Conservation (phyloP, 2,329 filamentous ascomycete genomes). For the Zasmidium citrigriseum region DNA sequence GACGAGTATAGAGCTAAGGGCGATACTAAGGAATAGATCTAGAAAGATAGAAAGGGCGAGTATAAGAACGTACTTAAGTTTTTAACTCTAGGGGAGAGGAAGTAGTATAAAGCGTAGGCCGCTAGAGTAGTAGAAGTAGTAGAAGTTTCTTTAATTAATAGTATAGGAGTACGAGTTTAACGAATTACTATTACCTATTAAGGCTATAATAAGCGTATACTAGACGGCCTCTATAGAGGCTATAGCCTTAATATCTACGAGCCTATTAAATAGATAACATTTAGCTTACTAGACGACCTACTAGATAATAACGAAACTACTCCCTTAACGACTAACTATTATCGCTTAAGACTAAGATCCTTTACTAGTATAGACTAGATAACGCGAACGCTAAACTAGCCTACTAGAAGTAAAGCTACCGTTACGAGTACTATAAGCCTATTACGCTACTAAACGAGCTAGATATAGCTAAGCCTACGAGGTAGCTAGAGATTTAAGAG, state of each 20-base stretch:
- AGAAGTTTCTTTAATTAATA: neutral
- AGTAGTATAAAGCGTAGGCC: neutral
- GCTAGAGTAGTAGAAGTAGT: neutral
- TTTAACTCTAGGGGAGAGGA: neutral
- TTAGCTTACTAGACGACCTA: neutral
- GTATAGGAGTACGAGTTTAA: neutral
- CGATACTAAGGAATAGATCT: neutral
- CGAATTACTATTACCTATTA: neutral
- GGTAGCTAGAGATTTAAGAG: neutral
- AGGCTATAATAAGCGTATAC: neutral
- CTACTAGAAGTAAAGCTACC: neutral
- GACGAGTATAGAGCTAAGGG: neutral
- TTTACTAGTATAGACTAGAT: neutral
- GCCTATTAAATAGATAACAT: neutral
- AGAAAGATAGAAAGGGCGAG: neutral
- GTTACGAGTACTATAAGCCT: neutral
- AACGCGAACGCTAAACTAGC: neutral
- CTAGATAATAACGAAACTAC: too few species aligned
- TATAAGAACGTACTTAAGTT: constrained; percentile 1
- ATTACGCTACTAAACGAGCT: neutral
- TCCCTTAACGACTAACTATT: neutral
- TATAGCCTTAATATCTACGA: neutral
- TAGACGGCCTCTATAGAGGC: neutral
- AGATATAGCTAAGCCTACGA: neutral
- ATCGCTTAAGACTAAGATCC: neutral